Base-by-base conservation (phyloP, 768 basidiomycete genomes). In the Phylloporus arenicola region DNA sequence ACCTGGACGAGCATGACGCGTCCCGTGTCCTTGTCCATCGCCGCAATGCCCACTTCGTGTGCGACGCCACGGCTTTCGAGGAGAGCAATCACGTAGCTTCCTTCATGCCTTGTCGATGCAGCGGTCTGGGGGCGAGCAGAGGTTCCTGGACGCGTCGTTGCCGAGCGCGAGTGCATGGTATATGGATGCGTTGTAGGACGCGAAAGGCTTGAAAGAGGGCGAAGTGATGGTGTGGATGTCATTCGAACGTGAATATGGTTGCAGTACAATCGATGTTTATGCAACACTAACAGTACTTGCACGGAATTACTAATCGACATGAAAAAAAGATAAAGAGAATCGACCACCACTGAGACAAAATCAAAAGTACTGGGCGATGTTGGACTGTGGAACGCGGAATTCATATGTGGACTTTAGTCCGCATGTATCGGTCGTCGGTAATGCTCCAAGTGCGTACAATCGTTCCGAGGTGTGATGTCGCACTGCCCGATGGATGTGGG, bases 41-140 rank as follows among this genome's bases (percentile, higher is more conserved):
- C 87, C 0, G 90, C 92, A 29, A 96, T 81, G 3, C 93, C 93
- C 9, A 95, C 81, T 63, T 95, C 92, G 47, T 86, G 74, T 1
- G 84, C 84, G 25, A 90, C 74, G 1, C 88, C 88, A 22, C 88
- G 73, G 11, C 87, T 86, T 68, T 92, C 88, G 24, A 91, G 68
- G 17, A 91, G 66, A 3, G 88, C 83, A 24, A 88, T 72, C 3
- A 88, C 70, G 61, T 82, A 83, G 49, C 71, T 83, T 0, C 75
- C 77, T 54, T 88, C 86, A 39, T 75, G 72, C 24, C 74, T 70
- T 14, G 74, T 74, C 6, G 85, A 85, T 3, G 72, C 77, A 13
- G 82, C 72, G 1, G 88, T 89, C 41, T 79, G 77, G 8, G 88
- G 86, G 22, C 86, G 79, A 6, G 77, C 72, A 20, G 44, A 45